Base-by-base conservation (phyloP, 2,329 filamentous ascomycete genomes). In the Pseudogymnoascus sp. region DNA sequence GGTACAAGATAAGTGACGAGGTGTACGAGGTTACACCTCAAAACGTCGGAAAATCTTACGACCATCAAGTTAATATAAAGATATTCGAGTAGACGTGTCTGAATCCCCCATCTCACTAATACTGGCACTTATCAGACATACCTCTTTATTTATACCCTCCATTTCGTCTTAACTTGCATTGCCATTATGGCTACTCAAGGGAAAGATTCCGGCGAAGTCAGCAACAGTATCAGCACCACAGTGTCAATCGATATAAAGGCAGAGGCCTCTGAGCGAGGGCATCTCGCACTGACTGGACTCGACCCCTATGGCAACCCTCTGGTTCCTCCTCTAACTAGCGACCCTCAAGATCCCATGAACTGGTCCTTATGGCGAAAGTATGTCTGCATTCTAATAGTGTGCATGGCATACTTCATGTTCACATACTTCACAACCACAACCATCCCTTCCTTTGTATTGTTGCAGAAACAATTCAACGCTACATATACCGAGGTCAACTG, bases 341-440 rank as follows among this genome's bases (percentile, higher is more conserved):
- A 83, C 66, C 68, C 74, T 1, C 71, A 83, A 19, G 82, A 84
- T 66, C 82, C 82, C n/a, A 72, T 84, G 60, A 84, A 83, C 67
- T 84, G 81, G 81, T 72, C 78, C 0, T 68, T 64, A 2, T 59
- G 73, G 8, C 78, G 78, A 66, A 84, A 84, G 67, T 75, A 82
- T 69, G 69, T 67, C 1, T 79, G 82, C 46, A 72, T 84, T 2
- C 74, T 74, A 2, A 81, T 84, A 64, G 79, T 83, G 14, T 66
- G 46, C 59, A 41, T 53, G 40, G 81, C 79, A 65, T 83, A 84
- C 67, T 84, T 84, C 68, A 73, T 84, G 65, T 83, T 84, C 73
- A 84, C 82, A 14, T 85, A 84, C 72, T 76, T 84, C 65, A 84
- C 82, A 0, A 84, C 82, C 1, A 82, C 79, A 0, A 82, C 81